A percentile compares a stretch with the other conserved stretches of the same genome.
phyloP scores from a whole-genome alignment of 306 rosid species.

The Potentilla sterilis region DNA sequence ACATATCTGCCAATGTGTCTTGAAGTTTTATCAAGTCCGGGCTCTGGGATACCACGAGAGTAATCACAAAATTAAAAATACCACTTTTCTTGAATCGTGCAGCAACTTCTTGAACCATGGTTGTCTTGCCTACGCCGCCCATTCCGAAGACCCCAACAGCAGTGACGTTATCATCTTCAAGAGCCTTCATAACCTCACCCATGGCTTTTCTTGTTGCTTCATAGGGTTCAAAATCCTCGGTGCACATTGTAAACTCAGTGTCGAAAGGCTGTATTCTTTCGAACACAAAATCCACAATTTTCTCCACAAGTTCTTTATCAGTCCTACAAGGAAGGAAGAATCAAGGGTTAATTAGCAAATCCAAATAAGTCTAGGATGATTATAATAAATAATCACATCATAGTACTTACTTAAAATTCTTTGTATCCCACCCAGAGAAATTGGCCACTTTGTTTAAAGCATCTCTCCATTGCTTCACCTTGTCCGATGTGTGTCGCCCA shows the following conservation, averaged over 20 bases:
- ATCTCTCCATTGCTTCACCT: not conserved
- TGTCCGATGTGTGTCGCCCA: not conserved
- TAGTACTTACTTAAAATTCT: not conserved
- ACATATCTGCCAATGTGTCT: not conserved
- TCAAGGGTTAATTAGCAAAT: no score
- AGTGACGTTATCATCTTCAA: not conserved
- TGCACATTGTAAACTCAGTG: no score
- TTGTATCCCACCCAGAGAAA: not conserved
- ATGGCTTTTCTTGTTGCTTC: not conserved
- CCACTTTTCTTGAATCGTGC: not conserved
- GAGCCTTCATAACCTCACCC: not conserved
- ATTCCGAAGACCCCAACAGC: not conserved
- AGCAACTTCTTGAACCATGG: not conserved
- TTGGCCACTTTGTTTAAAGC: not conserved
- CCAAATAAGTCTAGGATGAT: no score
- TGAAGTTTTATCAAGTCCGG: not conserved
- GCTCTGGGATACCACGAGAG: accelerated
- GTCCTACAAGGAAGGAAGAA: no score
- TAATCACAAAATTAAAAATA: not conserved
- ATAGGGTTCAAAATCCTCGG: no score
- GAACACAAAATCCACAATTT: no score
- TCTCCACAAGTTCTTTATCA: no score
- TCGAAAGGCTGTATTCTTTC: accelerated
- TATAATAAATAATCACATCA: no score
- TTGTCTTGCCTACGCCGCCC: not conserved